Evolutionary conservation across 495 filamentous ascomycete genomes (phyloP).

Genomic region (Rhizodiscina lignyota): DNA sequence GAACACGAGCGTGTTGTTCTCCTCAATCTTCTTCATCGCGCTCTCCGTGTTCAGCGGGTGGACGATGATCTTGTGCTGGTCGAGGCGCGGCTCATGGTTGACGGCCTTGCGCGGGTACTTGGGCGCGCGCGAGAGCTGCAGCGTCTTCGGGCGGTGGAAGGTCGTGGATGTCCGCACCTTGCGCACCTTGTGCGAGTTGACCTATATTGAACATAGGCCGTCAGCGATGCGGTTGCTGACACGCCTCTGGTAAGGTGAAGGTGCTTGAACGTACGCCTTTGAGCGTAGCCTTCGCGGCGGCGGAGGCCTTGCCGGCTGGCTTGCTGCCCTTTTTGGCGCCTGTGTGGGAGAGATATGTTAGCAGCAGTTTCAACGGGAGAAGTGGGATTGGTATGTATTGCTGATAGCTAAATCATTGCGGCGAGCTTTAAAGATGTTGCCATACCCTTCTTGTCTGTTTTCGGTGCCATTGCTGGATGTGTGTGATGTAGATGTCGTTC

Average conservation of each 20-base stretch:
- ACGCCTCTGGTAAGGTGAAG: conserved; percentile 17
- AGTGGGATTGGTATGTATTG: too few relatives aligned
- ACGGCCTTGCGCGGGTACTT: conserved; percentile 97
- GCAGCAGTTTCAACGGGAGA: too few relatives aligned
- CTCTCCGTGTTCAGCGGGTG: conserved; percentile 85
- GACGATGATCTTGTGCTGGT: conserved; percentile 57
- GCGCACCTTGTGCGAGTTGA: conserved; percentile 68
- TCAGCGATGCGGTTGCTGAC: conserved; percentile 28
- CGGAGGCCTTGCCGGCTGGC: conserved; percentile 60
- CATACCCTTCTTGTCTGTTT: too few relatives aligned
- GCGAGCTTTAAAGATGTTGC: too few relatives aligned
- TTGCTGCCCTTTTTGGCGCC: conserved; percentile 40
- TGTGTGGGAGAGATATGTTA: too few relatives aligned
- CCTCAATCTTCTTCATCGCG: conserved; percentile 99
- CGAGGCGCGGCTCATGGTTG: conserved; percentile 65
- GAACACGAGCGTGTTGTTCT: conserved; percentile 99
- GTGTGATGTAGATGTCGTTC: too few relatives aligned
- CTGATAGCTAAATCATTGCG: too few relatives aligned
- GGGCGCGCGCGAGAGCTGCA: conserved; percentile 72
- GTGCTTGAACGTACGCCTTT: conserved; percentile 49
- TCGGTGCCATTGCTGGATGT: too few relatives aligned
- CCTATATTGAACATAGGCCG: conserved; percentile 30
- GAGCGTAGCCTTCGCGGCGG: conserved; percentile 85
- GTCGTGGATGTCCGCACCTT: conserved; percentile 86
- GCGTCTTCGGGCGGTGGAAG: conserved; percentile 95